Evolutionary conservation across 2,329 filamentous ascomycete species (phyloP), one percentile per base, ranked within the genome.

Genomic region (Pestalotiopsis sp.): DNA sequence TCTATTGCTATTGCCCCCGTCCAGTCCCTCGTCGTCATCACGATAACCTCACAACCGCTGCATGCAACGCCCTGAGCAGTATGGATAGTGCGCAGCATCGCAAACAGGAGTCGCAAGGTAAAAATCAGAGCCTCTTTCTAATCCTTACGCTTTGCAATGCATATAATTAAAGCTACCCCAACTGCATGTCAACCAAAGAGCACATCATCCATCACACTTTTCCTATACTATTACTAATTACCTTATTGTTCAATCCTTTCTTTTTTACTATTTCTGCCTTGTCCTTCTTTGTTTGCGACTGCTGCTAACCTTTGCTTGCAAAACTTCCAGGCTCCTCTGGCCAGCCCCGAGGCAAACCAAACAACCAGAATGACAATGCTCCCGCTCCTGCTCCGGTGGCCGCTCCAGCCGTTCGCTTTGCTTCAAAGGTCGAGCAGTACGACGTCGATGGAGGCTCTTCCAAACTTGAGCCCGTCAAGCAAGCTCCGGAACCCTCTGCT

Each of bases 41-140:
- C n/a, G 27, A 27, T n/a, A 62, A 13, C 23, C 23, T 59, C 23
- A 36, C 27, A 49, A 66, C 14, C 31, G 7, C 14, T 66, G 20
- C 41, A 66, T 56, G 63, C 63, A 25, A 56, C 40, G 52, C 14
- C 25, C 38, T 63, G 62, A 65, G 41, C 38, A 66, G 38, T 40
- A 64, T 66, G 65, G 52, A 66, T 31, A 60, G 65, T 31, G 52
- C 65, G n/a, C 52, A 59, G 49, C 66, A 67, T 68, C 68, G 68
- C 60, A 66, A 69, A 64, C 72, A 69, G 69, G 74, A 72, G 68
- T 68, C 67, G 72, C 70, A 74, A 65, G 70, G 65, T 56, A 40
- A 57, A 49, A 31, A 36, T 20, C 20, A 12, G 14, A 7, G 17
- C 49, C 41, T 31, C 23, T 20, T 45, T n/a, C n/a, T 20, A 14